Conservation (phyloP, 2,329 filamentous ascomycete species). For the Periconia sp. region DNA sequence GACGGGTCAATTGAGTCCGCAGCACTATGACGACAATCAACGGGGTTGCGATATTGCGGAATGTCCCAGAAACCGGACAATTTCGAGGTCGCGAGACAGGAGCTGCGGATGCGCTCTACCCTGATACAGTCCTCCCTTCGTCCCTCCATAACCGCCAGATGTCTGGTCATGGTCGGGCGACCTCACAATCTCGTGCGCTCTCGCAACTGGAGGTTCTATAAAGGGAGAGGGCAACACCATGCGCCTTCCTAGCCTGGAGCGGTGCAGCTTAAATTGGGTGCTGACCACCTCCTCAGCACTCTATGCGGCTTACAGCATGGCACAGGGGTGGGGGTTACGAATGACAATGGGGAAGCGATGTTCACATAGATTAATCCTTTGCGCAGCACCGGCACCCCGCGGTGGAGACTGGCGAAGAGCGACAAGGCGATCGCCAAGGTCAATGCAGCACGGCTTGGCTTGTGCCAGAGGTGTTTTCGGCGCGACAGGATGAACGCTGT, state of each 20-base stretch:
- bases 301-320: slow-evolving; percentile 9
- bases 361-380: slow-evolving; percentile 23
- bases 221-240: too few species aligned
- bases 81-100: slow-evolving; percentile 2
- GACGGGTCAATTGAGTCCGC: slow-evolving; percentile 6
- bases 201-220: too few species aligned
- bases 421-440: slow-evolving; percentile 24
- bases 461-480: slow-evolving; percentile 31
- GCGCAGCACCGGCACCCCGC: slow-evolving; percentile 13
- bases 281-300: slow-evolving; percentile 31
- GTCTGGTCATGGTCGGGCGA: too few species aligned
- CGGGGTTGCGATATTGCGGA: slow-evolving; percentile 10
- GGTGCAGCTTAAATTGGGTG: slow-evolving; percentile 25
- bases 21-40: slow-evolving; percentile 18
- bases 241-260: slow-evolving; percentile 5
- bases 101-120: background rate
- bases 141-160: too few species aligned
- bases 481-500: background rate
- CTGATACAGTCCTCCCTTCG: too few species aligned
- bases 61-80: slow-evolving; percentile 1
- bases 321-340: background rate
- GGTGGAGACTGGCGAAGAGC: slow-evolving; percentile 20
- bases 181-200: too few species aligned
- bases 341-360: slow-evolving; percentile 9
- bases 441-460: slow-evolving; percentile 33